Conservation (phyloP, 2,329 filamentous ascomycete genomes). For the Calonectria pteridis region DNA sequence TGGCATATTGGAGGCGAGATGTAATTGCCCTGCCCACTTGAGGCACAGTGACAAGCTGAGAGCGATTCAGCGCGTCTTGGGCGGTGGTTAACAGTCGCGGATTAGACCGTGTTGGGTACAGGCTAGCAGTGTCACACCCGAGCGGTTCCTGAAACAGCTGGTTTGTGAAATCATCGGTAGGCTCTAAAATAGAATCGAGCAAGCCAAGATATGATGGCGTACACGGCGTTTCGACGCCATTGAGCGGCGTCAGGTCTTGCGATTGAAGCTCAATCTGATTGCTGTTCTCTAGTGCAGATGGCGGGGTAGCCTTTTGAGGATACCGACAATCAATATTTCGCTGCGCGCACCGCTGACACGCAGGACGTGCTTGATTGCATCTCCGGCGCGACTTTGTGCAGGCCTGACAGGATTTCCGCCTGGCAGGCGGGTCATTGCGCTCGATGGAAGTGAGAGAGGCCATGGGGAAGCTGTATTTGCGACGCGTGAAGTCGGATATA, state of each 20-base stretch:
- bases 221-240: not conserved
- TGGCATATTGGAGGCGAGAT: slow-evolving; percentile 9
- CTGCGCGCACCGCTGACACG: slow-evolving; percentile 2
- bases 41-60: slow-evolving; percentile 14
- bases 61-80: slow-evolving; percentile 13
- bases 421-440: not conserved
- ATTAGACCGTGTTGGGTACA: not conserved
- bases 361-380: slow-evolving; percentile 12
- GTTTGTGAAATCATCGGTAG: slow-evolving; percentile 2
- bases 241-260: not conserved
- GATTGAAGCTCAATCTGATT: slow-evolving; percentile 6
- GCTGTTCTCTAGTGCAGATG: not conserved
- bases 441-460: slow-evolving; percentile 4
- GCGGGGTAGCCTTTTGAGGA: not conserved
- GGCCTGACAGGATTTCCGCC: slow-evolving; percentile 16
- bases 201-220: slow-evolving; percentile 6
- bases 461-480: not conserved
- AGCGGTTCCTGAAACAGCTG: slow-evolving; percentile 8
- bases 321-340: slow-evolving; percentile 13
- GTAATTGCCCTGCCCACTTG: slow-evolving; percentile 12
- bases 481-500: not conserved
- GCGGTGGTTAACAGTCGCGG: slow-evolving; percentile 6
- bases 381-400: not conserved
- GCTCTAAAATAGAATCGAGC: slow-evolving; percentile 9
- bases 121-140: not conserved